These are phyloP conservation scores for Nicotiana rustica DNA, from an alignment of 305 asterid genomes.

Conservation along the genomic window DNA sequence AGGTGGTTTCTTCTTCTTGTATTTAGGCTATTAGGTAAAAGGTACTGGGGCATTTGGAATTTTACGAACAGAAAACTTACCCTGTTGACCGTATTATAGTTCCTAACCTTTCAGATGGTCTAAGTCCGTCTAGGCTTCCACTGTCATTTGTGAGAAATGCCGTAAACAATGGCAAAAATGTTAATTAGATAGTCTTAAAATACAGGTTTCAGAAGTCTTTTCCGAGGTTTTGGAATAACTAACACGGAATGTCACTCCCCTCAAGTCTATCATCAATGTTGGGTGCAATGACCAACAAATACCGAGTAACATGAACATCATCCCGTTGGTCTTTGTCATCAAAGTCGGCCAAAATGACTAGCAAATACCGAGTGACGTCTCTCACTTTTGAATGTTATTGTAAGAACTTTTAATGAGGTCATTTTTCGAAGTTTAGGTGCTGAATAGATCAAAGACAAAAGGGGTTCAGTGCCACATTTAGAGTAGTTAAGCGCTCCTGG, in stretches of 20 bases:
- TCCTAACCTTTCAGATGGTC: background rate
- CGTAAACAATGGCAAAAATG: background rate
- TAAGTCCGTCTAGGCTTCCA: background rate
- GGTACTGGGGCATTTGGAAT: background rate
- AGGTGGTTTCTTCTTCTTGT: constrained; percentile 54
- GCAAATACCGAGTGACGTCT: background rate
- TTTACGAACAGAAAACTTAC: background rate
- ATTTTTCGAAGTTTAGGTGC: background rate
- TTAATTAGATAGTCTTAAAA: background rate
- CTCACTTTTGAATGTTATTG: constrained; percentile 1
- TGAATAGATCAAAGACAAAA: background rate
- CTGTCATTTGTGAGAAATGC: background rate
- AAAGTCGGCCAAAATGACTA: background rate
- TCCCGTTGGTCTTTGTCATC: background rate
- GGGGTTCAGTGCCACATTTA: background rate
- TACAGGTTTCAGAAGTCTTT: background rate
- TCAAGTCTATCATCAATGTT: background rate
- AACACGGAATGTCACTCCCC: background rate
- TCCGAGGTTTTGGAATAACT: background rate
- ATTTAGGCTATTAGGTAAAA: background rate
- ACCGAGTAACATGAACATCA: background rate
- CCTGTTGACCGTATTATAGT: background rate
- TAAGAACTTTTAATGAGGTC: background rate
- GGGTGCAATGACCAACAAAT: background rate
- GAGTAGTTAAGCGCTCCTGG: background rate